phyloP scores from a whole-genome alignment of 257 asterid genomes.

The Datura wrightii region DNA sequence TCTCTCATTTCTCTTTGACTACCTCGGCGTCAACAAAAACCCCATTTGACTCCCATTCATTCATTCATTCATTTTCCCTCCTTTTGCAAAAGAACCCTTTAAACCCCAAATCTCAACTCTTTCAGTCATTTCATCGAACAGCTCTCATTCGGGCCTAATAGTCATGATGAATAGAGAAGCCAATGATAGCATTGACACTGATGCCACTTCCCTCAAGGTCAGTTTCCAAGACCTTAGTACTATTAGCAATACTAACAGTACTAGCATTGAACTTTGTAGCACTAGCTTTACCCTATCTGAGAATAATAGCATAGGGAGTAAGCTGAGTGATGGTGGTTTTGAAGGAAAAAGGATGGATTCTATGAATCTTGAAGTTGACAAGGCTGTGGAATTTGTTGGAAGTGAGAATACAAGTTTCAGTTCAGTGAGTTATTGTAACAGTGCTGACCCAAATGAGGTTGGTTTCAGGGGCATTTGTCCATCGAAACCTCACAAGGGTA shows the following conservation, averaged over 20 bases:
- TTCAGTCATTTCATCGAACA: constrained; percentile 60
- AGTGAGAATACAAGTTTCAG: constrained; percentile 54
- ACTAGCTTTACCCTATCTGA: constrained; percentile 61
- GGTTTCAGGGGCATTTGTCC: constrained; percentile 60
- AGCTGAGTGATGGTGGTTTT: constrained; percentile 43
- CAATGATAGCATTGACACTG: constrained; percentile 37
- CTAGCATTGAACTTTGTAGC: constrained; percentile 54
- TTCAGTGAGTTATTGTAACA: constrained; percentile 42
- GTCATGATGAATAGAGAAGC: constrained; percentile 53
- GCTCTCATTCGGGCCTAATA: no score
- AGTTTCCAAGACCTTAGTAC: constrained; percentile 56
- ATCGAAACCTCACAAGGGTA: constrained; percentile 86
- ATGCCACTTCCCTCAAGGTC: constrained; percentile 47
- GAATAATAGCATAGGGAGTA: constrained; percentile 41
- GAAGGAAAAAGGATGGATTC: constrained; percentile 49
- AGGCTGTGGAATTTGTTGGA: constrained; percentile 40
- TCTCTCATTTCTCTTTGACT: constrained; percentile 62
- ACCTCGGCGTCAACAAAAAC: constrained; percentile 66
- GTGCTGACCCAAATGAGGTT: constrained; percentile 52
- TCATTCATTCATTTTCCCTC: constrained; percentile 52
- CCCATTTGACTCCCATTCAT: constrained; percentile 59
- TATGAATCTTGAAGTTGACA: constrained; percentile 35
- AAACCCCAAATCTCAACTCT: constrained; percentile 34
- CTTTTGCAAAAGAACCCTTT: constrained; percentile 39
- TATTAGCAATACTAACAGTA: constrained; percentile 53